A percentile compares a stretch with the other conserved stretches of the same genome.
phyloP scores from a whole-genome alignment of 805 yeast genomes.

The Ogataea ganodermae region DNA sequence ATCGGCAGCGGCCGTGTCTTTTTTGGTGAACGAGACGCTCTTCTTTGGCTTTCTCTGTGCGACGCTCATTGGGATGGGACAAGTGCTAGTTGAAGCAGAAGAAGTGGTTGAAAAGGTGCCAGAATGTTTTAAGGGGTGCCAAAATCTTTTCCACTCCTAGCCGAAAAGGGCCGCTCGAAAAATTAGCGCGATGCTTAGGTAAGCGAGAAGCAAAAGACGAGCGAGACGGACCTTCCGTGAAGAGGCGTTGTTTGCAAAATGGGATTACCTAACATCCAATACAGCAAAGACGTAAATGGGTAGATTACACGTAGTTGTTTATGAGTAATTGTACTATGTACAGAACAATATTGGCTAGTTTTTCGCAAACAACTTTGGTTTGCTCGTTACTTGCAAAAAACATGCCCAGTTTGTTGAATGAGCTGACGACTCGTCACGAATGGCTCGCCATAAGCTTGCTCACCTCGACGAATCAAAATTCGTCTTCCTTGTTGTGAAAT shows the following conservation, averaged over 20 bases:
- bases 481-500: slow-evolving; percentile 38
- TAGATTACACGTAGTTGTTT: too few relatives aligned
- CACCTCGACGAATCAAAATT: slow-evolving; percentile 37
- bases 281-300: too few relatives aligned
- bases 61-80: slow-evolving; percentile 5
- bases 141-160: neutral
- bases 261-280: too few relatives aligned
- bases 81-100: neutral
- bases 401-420: too few relatives aligned
- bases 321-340: too few relatives aligned
- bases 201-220: too few relatives aligned
- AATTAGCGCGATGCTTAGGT: slow-evolving; percentile 1
- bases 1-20: neutral
- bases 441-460: neutral
- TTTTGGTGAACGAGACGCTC: slow-evolving; percentile 32
- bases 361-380: neutral
- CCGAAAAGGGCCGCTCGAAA: slow-evolving; percentile 3
- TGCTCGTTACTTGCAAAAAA: neutral
- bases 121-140: neutral
- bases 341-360: too few relatives aligned
- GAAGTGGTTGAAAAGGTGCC: neutral
- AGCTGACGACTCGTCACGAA: neutral
- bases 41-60: slow-evolving; percentile 26
- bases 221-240: too few relatives aligned
- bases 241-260: too few relatives aligned